phyloP scores from a whole-genome alignment of 1,284 basidiomycete species.

The Pulchroboletus neoregius region DNA sequence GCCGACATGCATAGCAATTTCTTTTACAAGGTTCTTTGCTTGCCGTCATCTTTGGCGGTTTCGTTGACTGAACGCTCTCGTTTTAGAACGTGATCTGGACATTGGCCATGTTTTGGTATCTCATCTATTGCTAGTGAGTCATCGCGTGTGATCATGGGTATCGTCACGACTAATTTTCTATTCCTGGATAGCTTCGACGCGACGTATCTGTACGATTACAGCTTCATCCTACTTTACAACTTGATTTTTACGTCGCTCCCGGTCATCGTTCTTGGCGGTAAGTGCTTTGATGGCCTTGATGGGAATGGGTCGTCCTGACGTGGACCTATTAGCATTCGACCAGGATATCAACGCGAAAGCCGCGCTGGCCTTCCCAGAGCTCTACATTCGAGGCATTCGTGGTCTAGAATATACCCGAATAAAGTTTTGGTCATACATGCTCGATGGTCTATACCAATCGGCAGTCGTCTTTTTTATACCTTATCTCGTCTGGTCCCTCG shows the following conservation, averaged over 20 bases:
- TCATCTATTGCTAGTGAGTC: slow-evolving; percentile 79
- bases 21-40: slow-evolving; percentile 84
- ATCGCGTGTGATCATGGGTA: neutral
- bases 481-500: slow-evolving; percentile 71
- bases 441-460: slow-evolving; percentile 92
- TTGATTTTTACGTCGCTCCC: slow-evolving; percentile 92
- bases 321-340: slow-evolving; percentile 68
- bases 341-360: slow-evolving; percentile 93
- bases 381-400: slow-evolving; percentile 90
- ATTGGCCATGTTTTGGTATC: slow-evolving; percentile 91
- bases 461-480: slow-evolving; percentile 89
- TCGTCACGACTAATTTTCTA: slow-evolving; percentile 10
- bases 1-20: slow-evolving; percentile 98
- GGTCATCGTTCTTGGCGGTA: slow-evolving; percentile 86
- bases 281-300: slow-evolving; percentile 19
- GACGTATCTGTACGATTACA: slow-evolving; percentile 95
- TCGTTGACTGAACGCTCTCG: slow-evolving; percentile 1
- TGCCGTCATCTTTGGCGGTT: slow-evolving; percentile 1
- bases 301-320: slow-evolving; percentile 8
- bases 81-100: slow-evolving; percentile 85
- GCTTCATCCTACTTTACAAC: slow-evolving; percentile 88
- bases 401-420: slow-evolving; percentile 89
- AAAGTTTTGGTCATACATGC: slow-evolving; percentile 95
- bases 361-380: slow-evolving; percentile 87
- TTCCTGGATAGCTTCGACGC: slow-evolving; percentile 72